These are phyloP conservation scores for Elongisporangium prolatum DNA, from an alignment of 352 stramenopile genomes.

Conservation along the genomic window DNA sequence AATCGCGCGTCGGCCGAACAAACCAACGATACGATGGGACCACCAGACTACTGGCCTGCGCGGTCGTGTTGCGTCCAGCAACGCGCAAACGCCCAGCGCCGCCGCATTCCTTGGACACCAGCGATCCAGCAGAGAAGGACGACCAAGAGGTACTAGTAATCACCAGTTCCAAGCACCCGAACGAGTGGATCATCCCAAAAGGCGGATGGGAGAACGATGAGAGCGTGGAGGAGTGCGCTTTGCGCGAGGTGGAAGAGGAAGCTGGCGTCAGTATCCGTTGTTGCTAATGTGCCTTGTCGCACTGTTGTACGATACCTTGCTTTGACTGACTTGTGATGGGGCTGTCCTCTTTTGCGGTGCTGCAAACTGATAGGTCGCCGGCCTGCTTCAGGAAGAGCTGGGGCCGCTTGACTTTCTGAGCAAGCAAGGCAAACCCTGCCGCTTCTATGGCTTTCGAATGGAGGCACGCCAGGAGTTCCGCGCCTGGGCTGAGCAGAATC, in stretches of 20 bases:
- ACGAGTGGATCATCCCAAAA: slow-evolving; percentile 96
- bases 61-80: slow-evolving; percentile 34
- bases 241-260: slow-evolving; percentile 93
- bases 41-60: slow-evolving; percentile 51
- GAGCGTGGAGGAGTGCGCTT: slow-evolving; percentile 83
- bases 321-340: slow-evolving; percentile 1
- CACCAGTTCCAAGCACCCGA: slow-evolving; percentile 81
- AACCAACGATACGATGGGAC: slow-evolving; percentile 66
- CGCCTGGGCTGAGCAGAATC: slow-evolving; percentile 53
- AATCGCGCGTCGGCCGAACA: slow-evolving; percentile 55
- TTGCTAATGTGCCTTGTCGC: not conserved
- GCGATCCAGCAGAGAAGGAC: slow-evolving; percentile 2
- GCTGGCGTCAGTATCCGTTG: slow-evolving; percentile 56
- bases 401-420: slow-evolving; percentile 45
- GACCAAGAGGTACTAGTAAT: slow-evolving; percentile 67
- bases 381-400: slow-evolving; percentile 30
- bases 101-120: too few species aligned
- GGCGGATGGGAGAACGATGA: slow-evolving; percentile 96
- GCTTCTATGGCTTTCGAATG: slow-evolving; percentile 47
- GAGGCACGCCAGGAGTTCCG: slow-evolving; percentile 29
- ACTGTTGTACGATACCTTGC: not conserved
- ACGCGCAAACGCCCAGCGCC: too few species aligned
- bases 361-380: slow-evolving; percentile 24
- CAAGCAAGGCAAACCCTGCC: slow-evolving; percentile 36
- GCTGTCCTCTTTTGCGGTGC: not conserved